Base-by-base conservation (phyloP, 2,329 filamentous ascomycete species). In the Fusarium mundagurra region DNA sequence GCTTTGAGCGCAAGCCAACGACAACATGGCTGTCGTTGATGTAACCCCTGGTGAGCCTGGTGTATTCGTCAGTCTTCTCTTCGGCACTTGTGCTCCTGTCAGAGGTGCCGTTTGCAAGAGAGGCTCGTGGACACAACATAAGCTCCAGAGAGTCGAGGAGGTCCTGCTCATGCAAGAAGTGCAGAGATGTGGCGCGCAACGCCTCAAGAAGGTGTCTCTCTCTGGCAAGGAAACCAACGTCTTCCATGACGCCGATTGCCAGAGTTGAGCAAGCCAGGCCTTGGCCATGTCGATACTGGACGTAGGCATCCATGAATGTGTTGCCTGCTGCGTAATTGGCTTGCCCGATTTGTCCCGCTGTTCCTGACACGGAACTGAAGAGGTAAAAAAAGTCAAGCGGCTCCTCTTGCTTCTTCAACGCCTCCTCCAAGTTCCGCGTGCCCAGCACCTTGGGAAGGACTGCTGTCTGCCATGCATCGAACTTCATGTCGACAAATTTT, bases 261-360 rank as follows among this genome's bases (percentile, higher is more conserved):
- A 63, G 34, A 41, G 61, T 58, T 41, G 43, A 63, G 51, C 51
- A 63, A 63, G 51, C 51, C 11, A 86, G 77, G 7, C 83, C 83
- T 5, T 73, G 72, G 1, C 63, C 61, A 9, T 77, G 70, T 17
- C 85, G 81, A 59, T 82, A 83, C 22, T 81, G 80, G 8, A 80
- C 81, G 33, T 86, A 81, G 9, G 81, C 76, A 41, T 86, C 82
- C 39, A 85, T 74, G 75, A 83, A 87, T 16, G 81, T 79, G 70
- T 85, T 86, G 22, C 80, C 84, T 2, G 83, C 81, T 8, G 81
- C 76, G 69, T 87, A 88, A 73, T 84, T 86, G 55, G 80, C 79
- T 67, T 86, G 85, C 0, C 78, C 81, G 3, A 77, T 69, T 27
- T 81, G 78, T 13, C 82, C 84, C 8, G 83, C 68, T 20, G 82